Base-by-base conservation (phyloP, 352 stramenopile species). In the Globisporangium barbulae region DNA sequence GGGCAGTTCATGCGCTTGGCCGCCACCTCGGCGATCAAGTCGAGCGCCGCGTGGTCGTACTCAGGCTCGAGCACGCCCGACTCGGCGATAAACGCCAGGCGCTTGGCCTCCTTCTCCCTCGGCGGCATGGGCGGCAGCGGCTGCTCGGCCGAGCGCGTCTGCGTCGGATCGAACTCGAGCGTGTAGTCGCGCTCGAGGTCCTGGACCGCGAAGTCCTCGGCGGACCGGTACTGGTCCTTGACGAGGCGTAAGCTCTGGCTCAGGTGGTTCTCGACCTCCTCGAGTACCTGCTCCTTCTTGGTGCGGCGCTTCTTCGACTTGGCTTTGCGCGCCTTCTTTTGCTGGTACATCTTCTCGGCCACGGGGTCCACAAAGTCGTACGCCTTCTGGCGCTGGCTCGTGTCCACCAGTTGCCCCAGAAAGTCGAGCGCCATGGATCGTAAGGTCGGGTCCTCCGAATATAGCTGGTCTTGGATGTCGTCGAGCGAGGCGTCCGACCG, bases 11-110 rank as follows among this genome's bases (percentile, higher is more conserved):
- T 68, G 33, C 72, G 72, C 53, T 82, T 65, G 33, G 81, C 79
- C 2, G 79, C 79, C 42, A 88, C 69, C 55, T 88, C 68, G 0
- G 75, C 79, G 21, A 90, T 71, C 64, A 90, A 45, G 22, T 88
- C 72, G 8, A 90, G 61, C 25, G 79, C 79, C 9, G 71, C 56
- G 21, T 65, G 71, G 65, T 90, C 81, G 61, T 84, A 88, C 21
- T 69, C 57, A 4, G 59, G 19, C 10, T 64, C 50, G 54, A 89
- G 66, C 41, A 81, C 75, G 2, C 79, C 79, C 0, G 77, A 75
- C 33, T 76, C 65, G 33, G 77, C 55, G 42, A 90, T 81, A 54
- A 76, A 71, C n/a, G 73, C 35, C 3, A 90, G 62, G 45, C 81
- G 81, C 37, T 59, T 59, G 2, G 68, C 60, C 41, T 90, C 79